These are phyloP conservation scores for Austroboletus olivaceoglutinosus DNA, from an alignment of 1,284 basidiomycete species.

Conservation along the genomic window DNA sequence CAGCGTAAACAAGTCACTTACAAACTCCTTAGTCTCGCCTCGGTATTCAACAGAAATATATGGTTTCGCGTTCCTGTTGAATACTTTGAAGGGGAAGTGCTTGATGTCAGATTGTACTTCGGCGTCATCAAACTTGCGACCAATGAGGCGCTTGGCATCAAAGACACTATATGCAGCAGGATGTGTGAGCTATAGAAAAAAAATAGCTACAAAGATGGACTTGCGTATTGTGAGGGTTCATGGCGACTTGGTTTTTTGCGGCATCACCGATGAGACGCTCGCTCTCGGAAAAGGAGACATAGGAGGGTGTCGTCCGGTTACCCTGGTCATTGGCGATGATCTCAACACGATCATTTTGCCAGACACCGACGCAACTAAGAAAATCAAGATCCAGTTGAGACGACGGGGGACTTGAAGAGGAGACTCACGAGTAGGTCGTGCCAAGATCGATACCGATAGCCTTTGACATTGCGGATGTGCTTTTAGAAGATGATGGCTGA, in stretches of 20 bases:
- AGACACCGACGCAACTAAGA: constrained; percentile 83
- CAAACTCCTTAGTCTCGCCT: constrained; percentile 91
- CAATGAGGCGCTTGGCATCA: constrained; percentile 89
- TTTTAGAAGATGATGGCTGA: constrained; percentile 6
- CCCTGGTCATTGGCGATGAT: constrained; percentile 98
- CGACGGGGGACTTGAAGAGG: neutral
- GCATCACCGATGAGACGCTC: constrained; percentile 96
- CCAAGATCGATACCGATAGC: constrained; percentile 93
- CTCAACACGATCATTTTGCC: constrained; percentile 98
- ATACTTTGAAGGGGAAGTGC: constrained; percentile 92
- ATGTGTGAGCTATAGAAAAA: constrained; percentile 6
- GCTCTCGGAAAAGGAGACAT: constrained; percentile 89
- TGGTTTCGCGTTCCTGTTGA: constrained; percentile 84
- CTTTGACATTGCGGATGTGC: constrained; percentile 56
- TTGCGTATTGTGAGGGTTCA: constrained; percentile 79
- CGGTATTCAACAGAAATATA: constrained; percentile 88
- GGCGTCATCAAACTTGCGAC: constrained; percentile 78
- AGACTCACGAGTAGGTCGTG: constrained; percentile 76
- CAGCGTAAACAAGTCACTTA: constrained; percentile 41
- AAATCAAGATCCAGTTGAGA: constrained; percentile 6
- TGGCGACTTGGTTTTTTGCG: constrained; percentile 92
- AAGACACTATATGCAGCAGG: constrained; percentile 62
- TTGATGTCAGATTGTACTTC: constrained; percentile 96
- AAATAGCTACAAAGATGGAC: constrained; percentile 22
- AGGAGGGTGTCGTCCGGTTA: constrained; percentile 94